These are phyloP conservation scores for Suhomyces bribrorum DNA, from an alignment of 1,139 yeast species.

Conservation along the genomic window DNA sequence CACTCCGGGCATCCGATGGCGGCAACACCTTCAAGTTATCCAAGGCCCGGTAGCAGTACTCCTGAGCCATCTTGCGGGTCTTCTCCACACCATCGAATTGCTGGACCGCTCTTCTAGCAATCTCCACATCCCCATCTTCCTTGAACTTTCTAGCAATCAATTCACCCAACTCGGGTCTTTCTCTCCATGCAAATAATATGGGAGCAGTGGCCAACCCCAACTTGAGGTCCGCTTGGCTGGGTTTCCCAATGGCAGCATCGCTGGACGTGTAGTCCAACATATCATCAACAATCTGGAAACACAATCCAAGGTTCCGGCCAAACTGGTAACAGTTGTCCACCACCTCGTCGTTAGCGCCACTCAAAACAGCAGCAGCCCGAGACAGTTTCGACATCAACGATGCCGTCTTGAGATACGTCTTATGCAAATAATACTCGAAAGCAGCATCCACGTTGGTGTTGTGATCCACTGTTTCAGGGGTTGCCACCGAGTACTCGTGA, in stretches of 20 bases:
- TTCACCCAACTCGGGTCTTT: slow-evolving; percentile 80
- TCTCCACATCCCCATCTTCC: slow-evolving; percentile 78
- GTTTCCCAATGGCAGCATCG: slow-evolving; percentile 83
- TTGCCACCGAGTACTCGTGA: slow-evolving; percentile 59
- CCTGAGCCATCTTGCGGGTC: slow-evolving; percentile 75
- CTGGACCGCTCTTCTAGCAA: slow-evolving; percentile 72
- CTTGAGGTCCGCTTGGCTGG: slow-evolving; percentile 92
- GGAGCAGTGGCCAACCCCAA: slow-evolving; percentile 98
- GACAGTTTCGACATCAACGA: slow-evolving; percentile 93
- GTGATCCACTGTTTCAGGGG: slow-evolving; percentile 52
- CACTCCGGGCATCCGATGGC: slow-evolving; percentile 85
- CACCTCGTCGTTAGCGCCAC: slow-evolving; percentile 74
- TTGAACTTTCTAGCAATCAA: slow-evolving; percentile 82
- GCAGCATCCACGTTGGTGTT: slow-evolving; percentile 78
- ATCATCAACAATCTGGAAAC: slow-evolving; percentile 96
- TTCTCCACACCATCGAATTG: slow-evolving; percentile 72
- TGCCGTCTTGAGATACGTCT: slow-evolving; percentile 93
- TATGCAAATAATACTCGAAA: slow-evolving; percentile 90
- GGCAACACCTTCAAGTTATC: slow-evolving; percentile 73
- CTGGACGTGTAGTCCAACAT: slow-evolving; percentile 91
- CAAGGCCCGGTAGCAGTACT: slow-evolving; percentile 76
- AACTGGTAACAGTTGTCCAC: slow-evolving; percentile 86
- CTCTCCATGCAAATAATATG: slow-evolving; percentile 89
- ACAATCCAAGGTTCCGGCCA: slow-evolving; percentile 90
- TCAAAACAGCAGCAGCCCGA: slow-evolving; percentile 88